Evolutionary conservation across 208 protist species (phyloP).

Genomic region (Trypanosoma melophagium): DNA sequence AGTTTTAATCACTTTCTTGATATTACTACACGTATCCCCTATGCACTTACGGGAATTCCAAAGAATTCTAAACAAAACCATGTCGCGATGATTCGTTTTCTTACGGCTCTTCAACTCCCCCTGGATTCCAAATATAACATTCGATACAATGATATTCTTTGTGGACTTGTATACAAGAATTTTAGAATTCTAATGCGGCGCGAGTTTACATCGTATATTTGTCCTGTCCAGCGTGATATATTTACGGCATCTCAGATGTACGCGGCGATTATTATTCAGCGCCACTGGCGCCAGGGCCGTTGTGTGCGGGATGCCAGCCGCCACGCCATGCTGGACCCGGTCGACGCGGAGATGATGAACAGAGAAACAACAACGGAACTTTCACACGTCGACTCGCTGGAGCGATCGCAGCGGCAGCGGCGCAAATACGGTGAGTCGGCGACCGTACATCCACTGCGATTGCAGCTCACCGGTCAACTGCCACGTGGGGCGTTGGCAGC

Average conservation of each 20-base stretch:
- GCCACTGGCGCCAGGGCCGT: constrained; percentile 3
- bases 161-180: constrained; percentile 28
- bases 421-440: neutral
- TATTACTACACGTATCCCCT: constrained; percentile 1
- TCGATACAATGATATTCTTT: constrained; percentile 37
- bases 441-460: neutral
- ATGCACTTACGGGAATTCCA: neutral
- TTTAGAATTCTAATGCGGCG: constrained; percentile 8
- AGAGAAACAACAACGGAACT: neutral
- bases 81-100: constrained; percentile 29
- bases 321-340: constrained; percentile 9
- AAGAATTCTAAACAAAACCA: constrained; percentile 1
- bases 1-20: neutral
- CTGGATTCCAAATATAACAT: constrained; percentile 35
- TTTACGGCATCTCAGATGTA: constrained; percentile 17
- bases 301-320: neutral
- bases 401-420: neutral
- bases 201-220: neutral
- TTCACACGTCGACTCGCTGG: constrained; percentile 16
- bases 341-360: neutral
- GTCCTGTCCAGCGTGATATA: neutral
- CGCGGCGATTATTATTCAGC: constrained; percentile 12
- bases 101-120: constrained; percentile 37
- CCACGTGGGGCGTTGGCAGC: constrained; percentile 32
- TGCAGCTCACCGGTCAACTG: constrained; percentile 1